Conservation (phyloP, 352 stramenopile genomes). For the Phytophthora europaea region DNA sequence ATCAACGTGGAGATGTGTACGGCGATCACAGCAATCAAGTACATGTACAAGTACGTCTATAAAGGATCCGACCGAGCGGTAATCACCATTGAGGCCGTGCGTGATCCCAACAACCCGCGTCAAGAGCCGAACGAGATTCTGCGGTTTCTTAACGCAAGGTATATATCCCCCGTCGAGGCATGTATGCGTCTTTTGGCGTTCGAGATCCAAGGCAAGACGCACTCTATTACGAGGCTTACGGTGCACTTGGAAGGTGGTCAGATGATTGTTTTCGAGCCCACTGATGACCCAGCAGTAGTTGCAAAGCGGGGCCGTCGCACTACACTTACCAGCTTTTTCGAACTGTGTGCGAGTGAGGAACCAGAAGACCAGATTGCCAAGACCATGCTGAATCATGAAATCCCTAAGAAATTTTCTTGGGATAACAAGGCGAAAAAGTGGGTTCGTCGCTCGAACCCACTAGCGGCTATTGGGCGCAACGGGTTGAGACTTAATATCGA, state of each 20-base stretch:
- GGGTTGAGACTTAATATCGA: no score
- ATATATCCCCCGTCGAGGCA: neutral
- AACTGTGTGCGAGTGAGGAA: constrained; percentile 13
- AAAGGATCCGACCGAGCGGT: no score
- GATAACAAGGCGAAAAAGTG: neutral
- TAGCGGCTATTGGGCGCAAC: constrained; percentile 25
- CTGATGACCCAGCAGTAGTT: neutral
- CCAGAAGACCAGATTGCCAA: constrained; percentile 13
- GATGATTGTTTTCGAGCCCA: neutral
- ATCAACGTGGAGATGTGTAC: no score
- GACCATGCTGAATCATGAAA: constrained; percentile 29
- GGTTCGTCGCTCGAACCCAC: constrained; percentile 17
- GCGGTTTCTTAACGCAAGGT: neutral
- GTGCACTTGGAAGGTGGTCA: constrained; percentile 5
- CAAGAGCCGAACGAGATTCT: no score
- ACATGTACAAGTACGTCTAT: no score
- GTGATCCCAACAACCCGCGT: no score
- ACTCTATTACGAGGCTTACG: constrained; percentile 20
- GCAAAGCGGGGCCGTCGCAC: neutral
- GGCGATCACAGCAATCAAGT: no score
- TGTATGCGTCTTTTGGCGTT: neutral
- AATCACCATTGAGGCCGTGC: no score
- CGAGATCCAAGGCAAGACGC: neutral
- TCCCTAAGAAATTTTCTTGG: constrained; percentile 14
- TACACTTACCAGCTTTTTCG: constrained; percentile 12